Percentiles rank a stretch among this genome's conserved stretches.
Conservation (phyloP, 768 basidiomycete genomes). For the Nevesoporus exiguus region DNA sequence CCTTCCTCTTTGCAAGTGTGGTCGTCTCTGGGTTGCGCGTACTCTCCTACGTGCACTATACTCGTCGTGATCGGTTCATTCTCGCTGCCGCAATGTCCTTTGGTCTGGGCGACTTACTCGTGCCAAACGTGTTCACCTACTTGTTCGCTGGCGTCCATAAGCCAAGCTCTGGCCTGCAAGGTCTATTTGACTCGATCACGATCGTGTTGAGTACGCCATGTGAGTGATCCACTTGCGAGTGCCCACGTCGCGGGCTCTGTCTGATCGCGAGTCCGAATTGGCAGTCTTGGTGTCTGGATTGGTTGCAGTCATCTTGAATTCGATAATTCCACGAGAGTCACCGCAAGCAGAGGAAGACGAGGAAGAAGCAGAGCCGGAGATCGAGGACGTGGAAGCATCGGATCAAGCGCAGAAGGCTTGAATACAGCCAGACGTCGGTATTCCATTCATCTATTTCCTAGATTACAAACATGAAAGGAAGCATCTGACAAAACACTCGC, state of each 20-base stretch:
- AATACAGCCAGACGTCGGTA: not conserved
- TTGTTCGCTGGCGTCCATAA: constrained; percentile 61
- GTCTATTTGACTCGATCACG: constrained; percentile 73
- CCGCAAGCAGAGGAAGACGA: constrained; percentile 21
- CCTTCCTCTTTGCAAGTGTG: constrained; percentile 80
- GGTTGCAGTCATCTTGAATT: constrained; percentile 55
- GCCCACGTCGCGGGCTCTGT: not conserved
- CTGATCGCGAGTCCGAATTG: not conserved
- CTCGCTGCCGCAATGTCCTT: constrained; percentile 67
- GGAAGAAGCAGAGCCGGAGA: constrained; percentile 17
- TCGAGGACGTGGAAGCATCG: constrained; percentile 26
- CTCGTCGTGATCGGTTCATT: constrained; percentile 64
- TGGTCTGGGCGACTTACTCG: constrained; percentile 69
- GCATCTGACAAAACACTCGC: too few species aligned
- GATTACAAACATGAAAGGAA: too few species aligned
- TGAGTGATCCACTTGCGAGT: constrained; percentile 42
- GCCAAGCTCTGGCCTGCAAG: constrained; percentile 54
- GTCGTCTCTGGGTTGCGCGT: constrained; percentile 69
- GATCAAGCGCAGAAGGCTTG: not conserved
- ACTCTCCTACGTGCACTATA: constrained; percentile 55
- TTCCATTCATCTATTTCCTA: too few species aligned
- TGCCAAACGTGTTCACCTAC: constrained; percentile 60
- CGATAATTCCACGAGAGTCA: constrained; percentile 45
- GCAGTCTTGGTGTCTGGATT: constrained; percentile 57
- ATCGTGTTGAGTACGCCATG: constrained; percentile 82